Evolutionary conservation across 2,329 filamentous ascomycete species (phyloP).

Genomic region (Lecanoromycetidae sp.): DNA sequence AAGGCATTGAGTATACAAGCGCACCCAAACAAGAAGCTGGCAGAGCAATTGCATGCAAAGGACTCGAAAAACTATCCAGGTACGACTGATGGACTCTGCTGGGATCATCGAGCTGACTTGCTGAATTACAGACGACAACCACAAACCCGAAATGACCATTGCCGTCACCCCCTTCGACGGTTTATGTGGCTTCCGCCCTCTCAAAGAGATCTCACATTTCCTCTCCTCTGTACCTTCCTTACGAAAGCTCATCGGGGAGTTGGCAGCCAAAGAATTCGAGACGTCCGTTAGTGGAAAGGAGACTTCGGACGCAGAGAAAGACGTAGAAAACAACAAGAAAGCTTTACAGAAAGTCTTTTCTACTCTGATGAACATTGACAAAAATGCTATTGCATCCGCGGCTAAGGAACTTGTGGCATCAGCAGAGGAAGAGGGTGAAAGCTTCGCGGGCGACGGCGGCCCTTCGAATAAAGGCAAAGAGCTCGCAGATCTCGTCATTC

Average conservation of each 20-base stretch:
- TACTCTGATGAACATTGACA: slow-evolving; percentile 65
- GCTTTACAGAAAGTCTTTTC: slow-evolving; percentile 65
- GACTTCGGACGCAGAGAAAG: slow-evolving; percentile 33
- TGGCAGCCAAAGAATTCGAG: slow-evolving; percentile 46
- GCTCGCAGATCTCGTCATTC: slow-evolving; percentile 62
- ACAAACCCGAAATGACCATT: slow-evolving; percentile 99
- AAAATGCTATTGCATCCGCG: slow-evolving; percentile 52
- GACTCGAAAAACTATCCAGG: slow-evolving; percentile 87
- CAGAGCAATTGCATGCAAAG: slow-evolving; percentile 70
- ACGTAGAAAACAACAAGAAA: slow-evolving; percentile 57
- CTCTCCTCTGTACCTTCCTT: slow-evolving; percentile 54
- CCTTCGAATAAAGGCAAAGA: slow-evolving; percentile 55
- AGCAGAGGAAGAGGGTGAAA: slow-evolving; percentile 53
- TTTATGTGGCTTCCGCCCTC: slow-evolving; percentile 84
- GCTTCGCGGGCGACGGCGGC: slow-evolving; percentile 65
- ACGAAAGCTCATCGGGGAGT: slow-evolving; percentile 53
- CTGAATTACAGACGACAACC: slow-evolving; percentile 66
- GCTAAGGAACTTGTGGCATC: slow-evolving; percentile 58
- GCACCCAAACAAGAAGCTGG: slow-evolving; percentile 89
- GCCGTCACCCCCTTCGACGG: slow-evolving; percentile 94
- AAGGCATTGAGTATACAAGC: slow-evolving; percentile 97
- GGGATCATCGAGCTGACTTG: not conserved
- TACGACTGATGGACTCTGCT: not conserved
- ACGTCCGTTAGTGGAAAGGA: slow-evolving; percentile 43
- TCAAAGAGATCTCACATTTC: slow-evolving; percentile 78